Percentiles rank a stretch among this genome's conserved stretches.
These are phyloP conservation scores for Breynia disticha DNA, from an alignment of 441 rosid species.

Conservation along the genomic window DNA sequence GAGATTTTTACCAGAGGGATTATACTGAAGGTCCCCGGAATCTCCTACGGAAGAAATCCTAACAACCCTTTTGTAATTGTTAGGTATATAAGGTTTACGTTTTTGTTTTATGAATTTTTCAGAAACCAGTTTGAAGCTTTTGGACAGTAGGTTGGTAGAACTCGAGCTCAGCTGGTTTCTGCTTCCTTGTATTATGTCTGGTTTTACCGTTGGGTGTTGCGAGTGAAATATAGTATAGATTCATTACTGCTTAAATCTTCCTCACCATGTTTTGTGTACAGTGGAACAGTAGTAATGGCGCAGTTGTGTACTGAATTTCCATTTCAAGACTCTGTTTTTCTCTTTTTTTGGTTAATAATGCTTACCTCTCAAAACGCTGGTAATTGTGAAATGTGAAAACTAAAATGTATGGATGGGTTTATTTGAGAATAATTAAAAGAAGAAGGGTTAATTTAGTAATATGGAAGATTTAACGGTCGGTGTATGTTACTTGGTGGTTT, in stretches of 20 bases:
- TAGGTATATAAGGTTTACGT: conserved; percentile 3
- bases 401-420: too few relatives aligned
- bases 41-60: conserved; percentile 17
- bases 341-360: too few relatives aligned
- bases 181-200: conserved; percentile 10
- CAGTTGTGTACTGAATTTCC: too few relatives aligned
- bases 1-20: conserved; percentile 40
- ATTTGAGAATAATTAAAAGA: too few relatives aligned
- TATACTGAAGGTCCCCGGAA: conserved; percentile 33
- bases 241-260: background rate
- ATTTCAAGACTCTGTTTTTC: too few relatives aligned
- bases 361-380: too few relatives aligned
- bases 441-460: too few relatives aligned
- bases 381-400: too few relatives aligned
- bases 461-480: too few relatives aligned
- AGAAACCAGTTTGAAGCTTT: conserved; percentile 58
- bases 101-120: conserved; percentile 15
- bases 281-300: too few relatives aligned
- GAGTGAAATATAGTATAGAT: background rate
- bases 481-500: too few relatives aligned
- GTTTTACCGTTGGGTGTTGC: background rate
- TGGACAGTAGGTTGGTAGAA: conserved; percentile 29
- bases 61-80: conserved; percentile 17
- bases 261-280: too few relatives aligned
- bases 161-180: conserved; percentile 77